Evolutionary conservation across 2,329 filamentous ascomycete genomes (phyloP).

Genomic region (Lanzia echinophila): DNA sequence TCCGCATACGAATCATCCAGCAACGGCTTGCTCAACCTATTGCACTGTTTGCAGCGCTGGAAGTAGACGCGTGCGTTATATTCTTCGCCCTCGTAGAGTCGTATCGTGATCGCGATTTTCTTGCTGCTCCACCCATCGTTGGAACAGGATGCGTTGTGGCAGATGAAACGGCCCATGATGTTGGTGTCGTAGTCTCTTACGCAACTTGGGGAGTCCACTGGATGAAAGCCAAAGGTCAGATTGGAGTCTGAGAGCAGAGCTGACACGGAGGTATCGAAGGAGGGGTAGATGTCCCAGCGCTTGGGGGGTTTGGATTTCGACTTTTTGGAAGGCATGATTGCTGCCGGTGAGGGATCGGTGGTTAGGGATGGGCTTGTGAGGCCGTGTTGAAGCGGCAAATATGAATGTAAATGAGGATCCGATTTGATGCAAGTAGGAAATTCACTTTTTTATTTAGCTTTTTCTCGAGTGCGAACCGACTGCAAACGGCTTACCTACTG

Average conservation of each 20-base stretch:
- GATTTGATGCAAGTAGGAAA: too few relatives aligned
- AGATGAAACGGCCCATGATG: constrained; percentile 37
- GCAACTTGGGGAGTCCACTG: constrained; percentile 25
- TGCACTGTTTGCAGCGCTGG: constrained; percentile 35
- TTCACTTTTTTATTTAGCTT: too few relatives aligned
- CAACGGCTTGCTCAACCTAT: constrained; percentile 29
- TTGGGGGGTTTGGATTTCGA: background rate
- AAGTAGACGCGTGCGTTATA: constrained; percentile 42
- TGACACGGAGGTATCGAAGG: constrained; percentile 30
- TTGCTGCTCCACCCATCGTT: constrained; percentile 35
- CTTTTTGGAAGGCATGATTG: too few relatives aligned
- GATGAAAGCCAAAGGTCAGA: constrained; percentile 31
- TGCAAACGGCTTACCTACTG: too few relatives aligned
- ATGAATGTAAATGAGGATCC: too few relatives aligned
- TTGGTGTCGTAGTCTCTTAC: constrained; percentile 33
- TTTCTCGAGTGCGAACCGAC: too few relatives aligned
- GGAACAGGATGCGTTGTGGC: constrained; percentile 30
- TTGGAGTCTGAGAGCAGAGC: constrained; percentile 26
- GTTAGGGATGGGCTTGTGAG: too few relatives aligned
- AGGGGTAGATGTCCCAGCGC: constrained; percentile 25
- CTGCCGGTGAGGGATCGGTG: too few relatives aligned
- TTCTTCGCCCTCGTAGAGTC: constrained; percentile 31
- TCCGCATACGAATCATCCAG: constrained; percentile 37
- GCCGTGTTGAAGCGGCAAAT: too few relatives aligned
- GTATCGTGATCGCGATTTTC: constrained; percentile 37